Evolutionary conservation across 2,329 filamentous ascomycete species (phyloP), one percentile per base, ranked within the genome.

Genomic region (Exophiala aquamarina): DNA sequence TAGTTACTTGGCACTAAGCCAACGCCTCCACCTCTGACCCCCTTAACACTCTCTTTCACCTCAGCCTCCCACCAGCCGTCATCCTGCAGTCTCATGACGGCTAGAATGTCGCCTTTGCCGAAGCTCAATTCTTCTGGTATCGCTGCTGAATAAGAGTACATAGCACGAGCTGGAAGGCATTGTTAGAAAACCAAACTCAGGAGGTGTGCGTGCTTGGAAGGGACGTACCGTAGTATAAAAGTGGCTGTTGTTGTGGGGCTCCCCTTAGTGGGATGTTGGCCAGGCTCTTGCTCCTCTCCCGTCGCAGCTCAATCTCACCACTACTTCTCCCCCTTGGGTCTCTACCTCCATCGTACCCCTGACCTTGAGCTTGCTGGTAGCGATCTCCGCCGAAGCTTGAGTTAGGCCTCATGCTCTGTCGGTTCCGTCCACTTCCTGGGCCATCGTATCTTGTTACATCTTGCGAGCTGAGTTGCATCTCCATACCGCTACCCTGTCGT

Each of bases 51-150:
- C 15, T 84, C 84, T 36, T 91, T 87, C 32, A 96, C 82, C 67
- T 96, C 92, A 10, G 94, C 94, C 72, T 98, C 93, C 58, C 94
- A 98, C 93, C 93, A 98, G 15, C 93, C 93, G 64, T 98, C 93
- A 65, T 98, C 93, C 70, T 98, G 93, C 61, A 95, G 82, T 50
- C 91, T 80, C 37, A 96, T 74, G 11, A 98, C 84, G 2, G 92
- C 89, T 11, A 98, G 76, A 49, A 92, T 83, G 63, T 98, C 94
- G 38, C 91, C 91, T 72, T 98, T 98, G 37, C 78, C 77, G 67
- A 98, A 98, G 11, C 87, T 86, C 15, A 98, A 74, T 69, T 98
- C 94, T 65, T 97, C 93, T 0, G 92, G 89, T 49, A 98, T 98
- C 17, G 90, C 92, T 2, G 93, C 90, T 63, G 87, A 83, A 67